Conservation (phyloP, 805 yeast genomes). For the Hanseniaspora guilliermondii region DNA sequence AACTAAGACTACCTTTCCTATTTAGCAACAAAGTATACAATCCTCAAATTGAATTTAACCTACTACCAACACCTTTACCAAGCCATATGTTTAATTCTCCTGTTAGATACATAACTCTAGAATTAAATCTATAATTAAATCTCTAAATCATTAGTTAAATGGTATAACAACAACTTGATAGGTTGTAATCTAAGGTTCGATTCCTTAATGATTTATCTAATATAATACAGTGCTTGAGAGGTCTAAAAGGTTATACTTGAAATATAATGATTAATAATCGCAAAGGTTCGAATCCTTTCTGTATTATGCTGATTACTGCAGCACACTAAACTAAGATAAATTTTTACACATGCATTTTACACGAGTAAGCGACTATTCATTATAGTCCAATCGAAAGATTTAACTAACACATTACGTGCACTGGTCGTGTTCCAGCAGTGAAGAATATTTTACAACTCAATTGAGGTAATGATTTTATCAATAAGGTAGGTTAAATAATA, state of each 20-base stretch:
- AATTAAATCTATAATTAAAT: background rate
- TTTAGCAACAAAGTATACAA: background rate
- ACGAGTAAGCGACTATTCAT: background rate
- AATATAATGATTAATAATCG: slow-evolving; percentile 12
- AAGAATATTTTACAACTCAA: slow-evolving; percentile 6
- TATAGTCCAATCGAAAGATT: background rate
- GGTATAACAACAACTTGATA: slow-evolving; percentile 2
- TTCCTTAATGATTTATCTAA: background rate
- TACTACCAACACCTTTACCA: background rate
- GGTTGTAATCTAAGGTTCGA: background rate
- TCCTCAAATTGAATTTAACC: background rate
- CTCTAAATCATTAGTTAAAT: background rate
- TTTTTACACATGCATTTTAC: slow-evolving; percentile 1
- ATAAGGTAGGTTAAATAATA: background rate
- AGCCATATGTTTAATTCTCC: slow-evolving; percentile 1
- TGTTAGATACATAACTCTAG: background rate
- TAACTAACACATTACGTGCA: slow-evolving; percentile 1
- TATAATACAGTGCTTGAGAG: slow-evolving; percentile 16
- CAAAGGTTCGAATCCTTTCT: slow-evolving; percentile 17
- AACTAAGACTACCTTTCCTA: background rate
- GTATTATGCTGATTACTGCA: slow-evolving; percentile 5
- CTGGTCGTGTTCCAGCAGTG: slow-evolving; percentile 11
- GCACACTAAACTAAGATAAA: background rate
- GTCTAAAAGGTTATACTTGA: slow-evolving; percentile 17
- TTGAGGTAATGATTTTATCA: slow-evolving; percentile 6